A percentile compares a stretch with the other conserved stretches of the same genome.
These are phyloP conservation scores for Pichia pseudocactophila DNA, from an alignment of 805 yeast species.

Conservation along the genomic window DNA sequence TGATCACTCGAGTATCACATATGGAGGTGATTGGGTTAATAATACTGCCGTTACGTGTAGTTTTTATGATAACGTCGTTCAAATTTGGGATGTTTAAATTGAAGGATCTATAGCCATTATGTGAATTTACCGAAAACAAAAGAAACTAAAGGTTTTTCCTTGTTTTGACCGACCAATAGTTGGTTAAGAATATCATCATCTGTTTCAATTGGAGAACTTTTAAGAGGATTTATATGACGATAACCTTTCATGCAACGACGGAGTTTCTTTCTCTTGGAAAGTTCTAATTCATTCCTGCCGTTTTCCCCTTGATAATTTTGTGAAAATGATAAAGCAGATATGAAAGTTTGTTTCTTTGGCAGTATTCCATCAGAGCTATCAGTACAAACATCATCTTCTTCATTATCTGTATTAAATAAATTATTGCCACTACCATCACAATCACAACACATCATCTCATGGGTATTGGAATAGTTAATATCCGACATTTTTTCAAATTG, in stretches of 20 bases:
- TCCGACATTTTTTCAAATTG: conserved; percentile 5
- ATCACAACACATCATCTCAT: conserved; percentile 60
- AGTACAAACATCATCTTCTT: neutral
- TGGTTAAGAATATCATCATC: conserved; percentile 30
- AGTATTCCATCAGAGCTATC: conserved; percentile 16
- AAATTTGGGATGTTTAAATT: conserved; percentile 45
- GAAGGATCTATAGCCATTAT: neutral
- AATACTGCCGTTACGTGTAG: conserved; percentile 68
- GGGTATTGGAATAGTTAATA: conserved; percentile 49
- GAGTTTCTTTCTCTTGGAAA: conserved; percentile 28
- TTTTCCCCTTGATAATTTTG: conserved; percentile 22
- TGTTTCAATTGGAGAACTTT: conserved; percentile 9
- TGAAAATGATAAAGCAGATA: conserved; percentile 44
- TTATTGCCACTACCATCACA: conserved; percentile 49
- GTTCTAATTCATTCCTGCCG: conserved; percentile 22
- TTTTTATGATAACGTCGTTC: conserved; percentile 79
- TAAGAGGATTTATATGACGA: conserved; percentile 49
- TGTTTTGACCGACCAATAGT: conserved; percentile 18
- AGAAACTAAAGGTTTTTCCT: conserved; percentile 25
- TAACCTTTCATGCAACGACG: conserved; percentile 54
- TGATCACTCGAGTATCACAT: conserved; percentile 87
- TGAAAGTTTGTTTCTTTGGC: conserved; percentile 34
- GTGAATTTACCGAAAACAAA: conserved; percentile 32
- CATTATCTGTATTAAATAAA: conserved; percentile 17
- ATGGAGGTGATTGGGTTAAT: conserved; percentile 87